Conservation (phyloP, 768 basidiomycete genomes). For the Porphyrellus cyaneotinctus region DNA sequence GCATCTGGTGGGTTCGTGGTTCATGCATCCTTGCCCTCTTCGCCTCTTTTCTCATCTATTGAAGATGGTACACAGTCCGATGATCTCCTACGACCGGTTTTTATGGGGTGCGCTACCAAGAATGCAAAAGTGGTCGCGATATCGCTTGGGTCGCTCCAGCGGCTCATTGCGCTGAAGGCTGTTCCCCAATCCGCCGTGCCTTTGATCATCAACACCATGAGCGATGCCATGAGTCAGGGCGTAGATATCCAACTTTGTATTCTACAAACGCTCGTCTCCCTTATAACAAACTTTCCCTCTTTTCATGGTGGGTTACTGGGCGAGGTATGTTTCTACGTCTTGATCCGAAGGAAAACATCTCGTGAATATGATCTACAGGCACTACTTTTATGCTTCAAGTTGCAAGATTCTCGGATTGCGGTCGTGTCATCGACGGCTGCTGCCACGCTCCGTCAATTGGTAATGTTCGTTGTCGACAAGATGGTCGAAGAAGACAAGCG, state of each 20-base stretch:
- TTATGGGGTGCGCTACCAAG: conserved; percentile 91
- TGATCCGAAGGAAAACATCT: background rate
- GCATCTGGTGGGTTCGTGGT: conserved; percentile 58
- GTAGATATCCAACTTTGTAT: conserved; percentile 96
- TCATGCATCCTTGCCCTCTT: background rate
- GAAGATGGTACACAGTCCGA: conserved; percentile 76
- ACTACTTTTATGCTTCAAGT: conserved; percentile 87
- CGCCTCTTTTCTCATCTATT: conserved; percentile 8
- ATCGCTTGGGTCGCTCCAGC: conserved; percentile 84
- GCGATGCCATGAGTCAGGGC: conserved; percentile 87
- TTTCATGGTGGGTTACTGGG: conserved; percentile 79
- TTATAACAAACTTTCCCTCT: conserved; percentile 83
- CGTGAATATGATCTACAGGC: conserved; percentile 48
- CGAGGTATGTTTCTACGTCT: conserved; percentile 51
- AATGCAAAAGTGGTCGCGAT: conserved; percentile 94
- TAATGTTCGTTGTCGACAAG: conserved; percentile 98
- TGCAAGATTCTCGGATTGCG: conserved; percentile 92
- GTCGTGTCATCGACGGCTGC: conserved; percentile 97
- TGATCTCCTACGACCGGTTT: conserved; percentile 79
- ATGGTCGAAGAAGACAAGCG: conserved; percentile 72
- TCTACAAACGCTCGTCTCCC: conserved; percentile 84
- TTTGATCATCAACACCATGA: conserved; percentile 78
- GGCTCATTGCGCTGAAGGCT: conserved; percentile 82
- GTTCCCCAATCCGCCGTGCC: conserved; percentile 79
- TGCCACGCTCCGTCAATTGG: conserved; percentile 90